Percentiles rank a stretch among this genome's conserved stretches.
These are phyloP conservation scores for Daucus carota DNA, from an alignment of 129 eudicot genomes.

Conservation along the genomic window DH1_v3.0 NC_030383.2:48811501-48812000, in stretches of 20 bases:
- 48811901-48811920: neutral
- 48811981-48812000: conserved; percentile 14
- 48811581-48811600: conserved; percentile 23
- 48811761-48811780: neutral
- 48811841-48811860: neutral
- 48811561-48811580: conserved; percentile 16
- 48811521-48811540: neutral
- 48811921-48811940: neutral
- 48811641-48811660: conserved; percentile 18
- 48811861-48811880: neutral
- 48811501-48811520: neutral
- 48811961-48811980: conserved; percentile 9
- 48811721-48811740: conserved; percentile 15
- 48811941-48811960: no score
- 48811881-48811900: neutral
- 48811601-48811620: conserved; percentile 12
- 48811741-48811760: conserved; percentile 30
- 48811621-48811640: conserved; percentile 14
- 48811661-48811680: conserved; percentile 11
- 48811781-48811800: conserved; percentile 14
- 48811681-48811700: conserved; percentile 31
- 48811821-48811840: neutral
- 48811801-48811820: neutral
- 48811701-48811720: conserved; percentile 20
- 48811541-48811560: conserved; percentile 7